Conservation (phyloP, 768 basidiomycete species). For the Termitomyces sp. region DNA sequence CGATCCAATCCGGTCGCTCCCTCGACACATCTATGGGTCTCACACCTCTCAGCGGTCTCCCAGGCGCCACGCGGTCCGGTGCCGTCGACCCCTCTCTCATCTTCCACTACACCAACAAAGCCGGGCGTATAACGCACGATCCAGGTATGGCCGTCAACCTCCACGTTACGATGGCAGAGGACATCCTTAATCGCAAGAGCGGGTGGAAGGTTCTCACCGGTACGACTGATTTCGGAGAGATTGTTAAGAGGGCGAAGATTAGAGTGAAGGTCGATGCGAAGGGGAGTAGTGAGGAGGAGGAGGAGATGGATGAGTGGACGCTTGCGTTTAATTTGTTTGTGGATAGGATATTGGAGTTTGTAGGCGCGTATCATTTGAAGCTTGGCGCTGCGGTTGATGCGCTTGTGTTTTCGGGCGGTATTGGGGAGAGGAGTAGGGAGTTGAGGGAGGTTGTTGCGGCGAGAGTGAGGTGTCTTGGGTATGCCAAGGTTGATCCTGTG, state of each 20-base stretch:
- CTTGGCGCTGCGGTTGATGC: slow-evolving; percentile 69
- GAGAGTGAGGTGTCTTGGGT: slow-evolving; percentile 60
- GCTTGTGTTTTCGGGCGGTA: slow-evolving; percentile 83
- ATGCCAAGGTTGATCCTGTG: slow-evolving; percentile 40
- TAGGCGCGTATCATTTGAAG: slow-evolving; percentile 76
- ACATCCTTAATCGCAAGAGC: slow-evolving; percentile 69
- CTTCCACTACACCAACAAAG: slow-evolving; percentile 72
- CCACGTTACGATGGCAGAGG: slow-evolving; percentile 61
- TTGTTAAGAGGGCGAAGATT: slow-evolving; percentile 44
- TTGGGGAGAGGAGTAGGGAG: slow-evolving; percentile 71
- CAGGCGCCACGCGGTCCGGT: slow-evolving; percentile 86
- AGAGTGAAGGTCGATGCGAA: neutral
- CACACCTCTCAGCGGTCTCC: slow-evolving; percentile 83
- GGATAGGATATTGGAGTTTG: slow-evolving; percentile 69
- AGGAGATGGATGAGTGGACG: slow-evolving; percentile 22
- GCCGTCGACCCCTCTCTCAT: slow-evolving; percentile 82
- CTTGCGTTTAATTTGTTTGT: slow-evolving; percentile 79
- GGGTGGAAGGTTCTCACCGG: slow-evolving; percentile 81
- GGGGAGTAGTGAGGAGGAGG: neutral
- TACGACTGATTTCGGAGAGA: slow-evolving; percentile 77
- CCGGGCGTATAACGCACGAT: slow-evolving; percentile 53
- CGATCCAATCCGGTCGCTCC: slow-evolving; percentile 67
- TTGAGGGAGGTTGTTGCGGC: slow-evolving; percentile 57
- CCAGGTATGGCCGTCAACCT: slow-evolving; percentile 41
- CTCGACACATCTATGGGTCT: slow-evolving; percentile 92